Conservation (phyloP, 2,329 filamentous ascomycete genomes). For the Ustulina deusta region DNA sequence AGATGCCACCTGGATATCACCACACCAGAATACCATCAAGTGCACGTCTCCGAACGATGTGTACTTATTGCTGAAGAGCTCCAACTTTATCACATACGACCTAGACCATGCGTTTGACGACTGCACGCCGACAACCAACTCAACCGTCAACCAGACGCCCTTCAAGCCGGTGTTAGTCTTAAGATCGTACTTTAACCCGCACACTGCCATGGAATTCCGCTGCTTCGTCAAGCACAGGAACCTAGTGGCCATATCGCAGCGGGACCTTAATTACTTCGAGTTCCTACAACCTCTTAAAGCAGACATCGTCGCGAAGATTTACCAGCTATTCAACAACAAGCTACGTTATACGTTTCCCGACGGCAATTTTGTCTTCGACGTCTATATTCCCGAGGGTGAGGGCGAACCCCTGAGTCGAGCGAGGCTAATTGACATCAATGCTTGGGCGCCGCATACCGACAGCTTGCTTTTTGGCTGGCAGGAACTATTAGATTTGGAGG, state of each 20-base stretch:
- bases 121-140: conserved; percentile 59
- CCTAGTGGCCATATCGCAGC: conserved; percentile 86
- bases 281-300: conserved; percentile 77
- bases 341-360: conserved; percentile 85
- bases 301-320: conserved; percentile 75
- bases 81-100: conserved; percentile 94
- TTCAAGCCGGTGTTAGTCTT: conserved; percentile 86
- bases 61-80: conserved; percentile 93
- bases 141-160: conserved; percentile 52
- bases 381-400: conserved; percentile 81
- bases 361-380: conserved; percentile 86
- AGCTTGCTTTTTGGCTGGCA: conserved; percentile 89
- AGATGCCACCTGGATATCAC: conserved; percentile 92
- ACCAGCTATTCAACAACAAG: conserved; percentile 80
- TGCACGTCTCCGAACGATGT: conserved; percentile 90
- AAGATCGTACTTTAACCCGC: conserved; percentile 87
- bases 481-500: conserved; percentile 81
- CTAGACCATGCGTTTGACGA: conserved; percentile 93
- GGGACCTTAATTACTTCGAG: conserved; percentile 89
- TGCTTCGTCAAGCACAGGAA: conserved; percentile 90
- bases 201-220: conserved; percentile 92
- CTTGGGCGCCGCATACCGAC: conserved; percentile 92
- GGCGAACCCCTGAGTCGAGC: conserved; percentile 75
- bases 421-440: conserved; percentile 93
- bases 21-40: conserved; percentile 87